Conservation (phyloP, 345 rosid genomes). For the Salix exigua region DNA sequence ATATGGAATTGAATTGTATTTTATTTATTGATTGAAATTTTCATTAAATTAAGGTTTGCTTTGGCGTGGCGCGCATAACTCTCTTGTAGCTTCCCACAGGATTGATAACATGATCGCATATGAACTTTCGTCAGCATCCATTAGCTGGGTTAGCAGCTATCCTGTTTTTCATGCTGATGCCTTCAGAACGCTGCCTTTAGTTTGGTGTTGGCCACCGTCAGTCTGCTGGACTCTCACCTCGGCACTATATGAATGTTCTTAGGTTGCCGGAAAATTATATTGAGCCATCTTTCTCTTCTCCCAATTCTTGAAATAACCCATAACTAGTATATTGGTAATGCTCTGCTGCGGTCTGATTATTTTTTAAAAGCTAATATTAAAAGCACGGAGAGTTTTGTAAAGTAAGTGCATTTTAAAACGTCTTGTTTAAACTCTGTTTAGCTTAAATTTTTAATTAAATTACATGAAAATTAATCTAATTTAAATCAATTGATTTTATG, state of each 20-base stretch:
- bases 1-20: not conserved
- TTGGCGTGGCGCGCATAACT: not conserved
- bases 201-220: not conserved
- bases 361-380: too few relatives aligned
- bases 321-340: too few relatives aligned
- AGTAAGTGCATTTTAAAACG: too few relatives aligned
- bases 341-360: too few relatives aligned
- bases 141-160: not conserved
- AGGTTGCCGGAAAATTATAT: not conserved
- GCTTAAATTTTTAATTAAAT: too few relatives aligned
- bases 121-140: not conserved
- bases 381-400: too few relatives aligned
- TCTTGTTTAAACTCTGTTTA: too few relatives aligned
- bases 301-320: not conserved
- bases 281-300: not conserved
- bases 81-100: not conserved
- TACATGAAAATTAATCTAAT: too few relatives aligned
- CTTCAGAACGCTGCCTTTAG: not conserved
- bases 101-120: not conserved
- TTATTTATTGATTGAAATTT: not conserved
- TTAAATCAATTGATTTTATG: too few relatives aligned
- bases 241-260: not conserved
- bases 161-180: not conserved
- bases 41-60: not conserved
- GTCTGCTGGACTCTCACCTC: not conserved